phyloP scores from a whole-genome alignment of 164 flowering plant genomes.

The Aristolochia californica region DNA sequence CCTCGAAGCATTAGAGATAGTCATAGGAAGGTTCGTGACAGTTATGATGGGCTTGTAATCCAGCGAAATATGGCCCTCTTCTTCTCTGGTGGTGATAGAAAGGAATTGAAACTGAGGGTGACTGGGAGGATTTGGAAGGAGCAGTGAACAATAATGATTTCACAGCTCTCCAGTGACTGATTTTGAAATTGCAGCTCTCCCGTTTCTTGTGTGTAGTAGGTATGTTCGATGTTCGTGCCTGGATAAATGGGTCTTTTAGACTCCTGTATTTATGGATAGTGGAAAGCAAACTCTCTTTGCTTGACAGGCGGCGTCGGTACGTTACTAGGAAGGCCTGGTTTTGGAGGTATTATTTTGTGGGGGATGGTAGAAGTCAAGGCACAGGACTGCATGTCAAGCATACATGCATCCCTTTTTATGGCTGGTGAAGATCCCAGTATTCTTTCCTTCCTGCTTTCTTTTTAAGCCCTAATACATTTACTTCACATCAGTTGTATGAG shows the following conservation, averaged over 20 bases:
- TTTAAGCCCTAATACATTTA: too few species aligned
- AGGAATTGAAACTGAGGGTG: conserved; percentile 48
- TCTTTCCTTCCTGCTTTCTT: too few species aligned
- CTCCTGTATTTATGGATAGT: conserved; percentile 24
- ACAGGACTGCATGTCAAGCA: too few species aligned
- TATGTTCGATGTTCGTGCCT: too few species aligned
- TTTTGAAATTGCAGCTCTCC: too few species aligned
- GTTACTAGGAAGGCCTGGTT: conserved; percentile 19
- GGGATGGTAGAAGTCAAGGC: too few species aligned
- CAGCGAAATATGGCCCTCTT: conserved; percentile 52
- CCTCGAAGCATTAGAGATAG: conserved; percentile 55
- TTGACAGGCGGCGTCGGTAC: conserved; percentile 25
- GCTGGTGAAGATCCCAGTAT: too few species aligned
- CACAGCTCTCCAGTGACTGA: background rate
- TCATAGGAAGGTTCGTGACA: conserved; percentile 53
- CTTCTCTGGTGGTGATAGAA: conserved; percentile 51
- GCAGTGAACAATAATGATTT: conserved; percentile 12
- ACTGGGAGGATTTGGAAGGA: conserved; percentile 63
- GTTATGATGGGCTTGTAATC: conserved; percentile 50
- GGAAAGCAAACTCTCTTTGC: conserved; percentile 55
- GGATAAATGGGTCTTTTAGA: conserved; percentile 8
- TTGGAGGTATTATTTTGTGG: background rate
- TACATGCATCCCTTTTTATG: too few species aligned
- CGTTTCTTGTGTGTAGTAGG: too few species aligned
- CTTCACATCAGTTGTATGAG: too few species aligned